Percentiles rank a stretch among this genome's conserved stretches.
phyloP scores from a whole-genome alignment of 2,329 filamentous ascomycete genomes.

The Mycosphaerella sp. region DNA sequence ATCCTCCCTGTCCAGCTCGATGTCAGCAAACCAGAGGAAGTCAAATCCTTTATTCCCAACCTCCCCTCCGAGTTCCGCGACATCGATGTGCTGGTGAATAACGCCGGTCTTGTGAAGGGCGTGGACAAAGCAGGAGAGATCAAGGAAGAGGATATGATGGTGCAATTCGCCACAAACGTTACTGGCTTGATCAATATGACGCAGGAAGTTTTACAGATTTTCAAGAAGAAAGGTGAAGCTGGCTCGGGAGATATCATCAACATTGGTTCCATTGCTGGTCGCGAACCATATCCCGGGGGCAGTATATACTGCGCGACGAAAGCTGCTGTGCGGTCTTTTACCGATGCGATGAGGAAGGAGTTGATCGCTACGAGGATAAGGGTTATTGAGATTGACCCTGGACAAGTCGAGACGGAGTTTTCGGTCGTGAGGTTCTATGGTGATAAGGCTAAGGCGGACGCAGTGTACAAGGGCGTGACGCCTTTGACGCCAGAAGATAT shows the following conservation, averaged over 20 bases:
- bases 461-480: slow-evolving; percentile 78
- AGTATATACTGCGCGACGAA: slow-evolving; percentile 93
- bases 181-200: slow-evolving; percentile 95
- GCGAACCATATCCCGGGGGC: slow-evolving; percentile 77
- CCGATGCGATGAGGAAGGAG: slow-evolving; percentile 74
- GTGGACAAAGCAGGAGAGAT: slow-evolving; percentile 82
- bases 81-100: slow-evolving; percentile 88
- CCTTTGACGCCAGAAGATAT: slow-evolving; percentile 86
- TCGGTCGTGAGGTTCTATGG: slow-evolving; percentile 82
- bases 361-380: slow-evolving; percentile 72
- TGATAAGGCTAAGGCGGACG: slow-evolving; percentile 82
- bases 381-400: slow-evolving; percentile 83
- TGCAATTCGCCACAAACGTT: slow-evolving; percentile 92
- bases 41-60: slow-evolving; percentile 62
- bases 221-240: slow-evolving; percentile 58
- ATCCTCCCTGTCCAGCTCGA: slow-evolving; percentile 80
- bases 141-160: slow-evolving; percentile 67
- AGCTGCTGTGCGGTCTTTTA: slow-evolving; percentile 78
- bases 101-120: slow-evolving; percentile 87
- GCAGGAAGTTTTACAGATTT: slow-evolving; percentile 78
- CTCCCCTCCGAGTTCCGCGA: slow-evolving; percentile 77
- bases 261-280: slow-evolving; percentile 83
- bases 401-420: slow-evolving; percentile 92
- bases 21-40: slow-evolving; percentile 70
- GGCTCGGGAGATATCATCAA: slow-evolving; percentile 93